Conservation (phyloP, 2,329 filamentous ascomycete species). For the Colletotrichum sp. region DNA sequence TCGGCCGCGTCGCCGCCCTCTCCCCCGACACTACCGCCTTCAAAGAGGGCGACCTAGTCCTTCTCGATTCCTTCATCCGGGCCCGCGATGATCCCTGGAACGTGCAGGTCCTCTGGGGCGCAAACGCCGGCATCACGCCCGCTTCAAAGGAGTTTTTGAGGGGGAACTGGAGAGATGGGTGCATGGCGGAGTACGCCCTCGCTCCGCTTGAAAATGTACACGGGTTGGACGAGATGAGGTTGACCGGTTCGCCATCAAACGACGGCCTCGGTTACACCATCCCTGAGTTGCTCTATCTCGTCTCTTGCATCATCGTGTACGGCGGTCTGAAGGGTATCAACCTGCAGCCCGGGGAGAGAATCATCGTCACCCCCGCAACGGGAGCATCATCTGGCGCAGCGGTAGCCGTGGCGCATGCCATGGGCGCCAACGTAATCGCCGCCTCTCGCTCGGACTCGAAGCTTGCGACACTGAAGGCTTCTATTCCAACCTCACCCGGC, state of each 20-base stretch:
- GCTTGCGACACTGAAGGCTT: neutral
- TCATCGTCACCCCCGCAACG: neutral
- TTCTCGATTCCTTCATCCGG: neutral
- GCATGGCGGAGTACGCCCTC: neutral
- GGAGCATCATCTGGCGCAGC: neutral
- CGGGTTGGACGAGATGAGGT: neutral
- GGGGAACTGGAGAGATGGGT: neutral
- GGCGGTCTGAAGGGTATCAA: neutral
- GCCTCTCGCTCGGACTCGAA: neutral
- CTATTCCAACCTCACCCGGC: neutral
- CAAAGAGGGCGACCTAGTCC: neutral
- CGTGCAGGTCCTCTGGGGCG: neutral
- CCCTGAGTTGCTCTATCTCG: neutral
- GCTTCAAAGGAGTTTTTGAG: neutral
- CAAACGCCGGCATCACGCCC: accelerated
- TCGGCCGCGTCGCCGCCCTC: neutral
- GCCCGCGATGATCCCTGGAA: neutral
- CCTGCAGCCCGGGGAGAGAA: neutral
- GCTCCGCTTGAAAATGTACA: neutral
- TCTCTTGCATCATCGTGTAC: neutral
- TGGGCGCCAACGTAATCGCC: neutral
- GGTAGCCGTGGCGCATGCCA: neutral
- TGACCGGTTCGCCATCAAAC: neutral
- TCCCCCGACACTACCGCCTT: neutral
- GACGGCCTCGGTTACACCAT: neutral